A percentile compares a stretch with the other conserved stretches of the same genome.
These are phyloP conservation scores for Rhododendron vialii DNA, from an alignment of 148 eudicot genomes.

Conservation along the genomic window DNA sequence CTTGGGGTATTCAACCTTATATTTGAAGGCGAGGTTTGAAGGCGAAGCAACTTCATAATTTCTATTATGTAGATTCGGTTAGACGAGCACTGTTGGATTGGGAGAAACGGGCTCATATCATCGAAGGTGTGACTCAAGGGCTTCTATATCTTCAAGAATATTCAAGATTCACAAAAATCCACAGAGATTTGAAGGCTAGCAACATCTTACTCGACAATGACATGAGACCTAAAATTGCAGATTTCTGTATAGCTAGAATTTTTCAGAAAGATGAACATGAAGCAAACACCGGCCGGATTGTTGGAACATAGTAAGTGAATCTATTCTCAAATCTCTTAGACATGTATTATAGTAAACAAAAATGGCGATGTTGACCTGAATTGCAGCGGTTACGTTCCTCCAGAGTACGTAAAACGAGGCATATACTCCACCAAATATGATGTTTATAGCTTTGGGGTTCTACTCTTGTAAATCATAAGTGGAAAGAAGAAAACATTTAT, in stretches of 20 bases:
- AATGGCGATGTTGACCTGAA: background rate
- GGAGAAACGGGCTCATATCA: slow-evolving; percentile 31
- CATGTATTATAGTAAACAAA: background rate
- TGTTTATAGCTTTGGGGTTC: slow-evolving; percentile 39
- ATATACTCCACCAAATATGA: slow-evolving; percentile 42
- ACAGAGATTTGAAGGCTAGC: slow-evolving; percentile 38
- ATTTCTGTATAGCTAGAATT: slow-evolving; percentile 44
- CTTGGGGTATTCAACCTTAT: too few relatives aligned
- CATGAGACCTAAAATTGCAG: slow-evolving; percentile 36
- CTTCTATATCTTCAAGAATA: slow-evolving; percentile 48
- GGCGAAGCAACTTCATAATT: too few relatives aligned
- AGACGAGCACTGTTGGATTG: slow-evolving; percentile 27
- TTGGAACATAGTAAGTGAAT: slow-evolving; percentile 41
- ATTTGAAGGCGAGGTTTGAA: too few relatives aligned
- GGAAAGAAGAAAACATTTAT: slow-evolving; percentile 26
- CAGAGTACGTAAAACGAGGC: slow-evolving; percentile 38
- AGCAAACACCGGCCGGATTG: slow-evolving; percentile 39
- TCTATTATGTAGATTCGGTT: slow-evolving; percentile 20
- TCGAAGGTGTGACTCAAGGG: slow-evolving; percentile 43
- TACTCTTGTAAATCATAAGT: slow-evolving; percentile 34
- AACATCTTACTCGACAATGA: slow-evolving; percentile 32
- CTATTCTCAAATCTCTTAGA: background rate
- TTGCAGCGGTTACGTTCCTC: slow-evolving; percentile 37
- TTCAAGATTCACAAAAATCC: slow-evolving; percentile 34
- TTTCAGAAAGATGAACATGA: slow-evolving; percentile 31